These are phyloP conservation scores for Leishmania aethiopica DNA, from an alignment of 208 protist genomes.

Conservation along the genomic window DNA sequence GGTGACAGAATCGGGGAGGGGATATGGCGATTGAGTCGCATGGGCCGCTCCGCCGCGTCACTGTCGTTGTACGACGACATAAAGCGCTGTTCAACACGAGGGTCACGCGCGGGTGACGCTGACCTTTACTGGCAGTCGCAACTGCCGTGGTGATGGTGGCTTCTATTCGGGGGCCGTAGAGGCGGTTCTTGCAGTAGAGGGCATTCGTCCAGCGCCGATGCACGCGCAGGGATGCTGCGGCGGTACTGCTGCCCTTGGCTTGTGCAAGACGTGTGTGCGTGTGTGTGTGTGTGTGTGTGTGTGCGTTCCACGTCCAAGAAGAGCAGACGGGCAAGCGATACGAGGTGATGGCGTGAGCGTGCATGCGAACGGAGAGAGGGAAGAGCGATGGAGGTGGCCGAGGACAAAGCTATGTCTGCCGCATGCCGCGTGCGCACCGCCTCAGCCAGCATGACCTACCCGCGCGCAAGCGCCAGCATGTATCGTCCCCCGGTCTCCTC, in stretches of 20 bases:
- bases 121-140: not conserved
- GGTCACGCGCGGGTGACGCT: not conserved
- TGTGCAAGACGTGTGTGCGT: not conserved
- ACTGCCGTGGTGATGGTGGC: not conserved
- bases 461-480: not conserved
- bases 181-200: conserved; percentile 13
- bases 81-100: not conserved
- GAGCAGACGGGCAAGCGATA: not conserved
- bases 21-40: conserved; percentile 14
- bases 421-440: not conserved
- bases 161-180: conserved; percentile 1
- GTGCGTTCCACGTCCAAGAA: not conserved
- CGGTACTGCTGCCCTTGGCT: not conserved
- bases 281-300: conserved; percentile 1
- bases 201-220: not conserved
- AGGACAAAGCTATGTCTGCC: not conserved
- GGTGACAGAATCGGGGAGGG: conserved; percentile 23
- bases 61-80: conserved; percentile 4
- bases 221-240: not conserved
- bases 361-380: not conserved
- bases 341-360: not conserved
- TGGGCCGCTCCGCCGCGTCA: conserved; percentile 5
- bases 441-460: not conserved
- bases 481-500: not conserved
- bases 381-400: not conserved